Evolutionary conservation across 768 basidiomycete species (phyloP).

Genomic region (Tylopilus sp.): DNA sequence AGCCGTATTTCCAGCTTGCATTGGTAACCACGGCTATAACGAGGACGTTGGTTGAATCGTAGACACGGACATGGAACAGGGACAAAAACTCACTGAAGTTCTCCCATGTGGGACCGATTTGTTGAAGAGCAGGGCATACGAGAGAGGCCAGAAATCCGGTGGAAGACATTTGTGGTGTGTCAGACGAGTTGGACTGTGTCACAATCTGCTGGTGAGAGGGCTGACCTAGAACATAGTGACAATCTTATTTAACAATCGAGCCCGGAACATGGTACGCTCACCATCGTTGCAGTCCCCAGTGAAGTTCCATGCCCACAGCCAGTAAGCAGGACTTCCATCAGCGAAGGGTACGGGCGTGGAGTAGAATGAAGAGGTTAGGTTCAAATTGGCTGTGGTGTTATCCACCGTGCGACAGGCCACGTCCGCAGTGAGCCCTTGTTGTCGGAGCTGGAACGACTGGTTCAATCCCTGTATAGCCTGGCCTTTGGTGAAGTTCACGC

Average conservation of each 20-base stretch:
- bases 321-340: constrained; percentile 2
- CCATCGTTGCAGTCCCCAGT: neutral
- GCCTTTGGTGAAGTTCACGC: neutral
- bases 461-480: neutral
- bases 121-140: constrained; percentile 3
- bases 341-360: neutral
- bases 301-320: constrained; percentile 7
- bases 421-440: constrained; percentile 20
- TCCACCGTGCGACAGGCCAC: neutral
- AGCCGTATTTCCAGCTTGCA: constrained; percentile 12
- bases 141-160: neutral
- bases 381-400: neutral
- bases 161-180: neutral
- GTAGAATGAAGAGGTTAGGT: neutral
- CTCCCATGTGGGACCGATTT: neutral
- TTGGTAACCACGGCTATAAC: neutral
- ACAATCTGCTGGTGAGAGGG: constrained; percentile 3
- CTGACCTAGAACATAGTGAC: neutral
- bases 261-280: neutral
- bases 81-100: neutral
- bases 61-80: neutral
- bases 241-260: no score
- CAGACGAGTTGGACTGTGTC: constrained; percentile 1
- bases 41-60: neutral
- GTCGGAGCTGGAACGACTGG: neutral